Conservation (phyloP, 2,329 filamentous ascomycete species). For the Fusarium brachygibbosum region DNA sequence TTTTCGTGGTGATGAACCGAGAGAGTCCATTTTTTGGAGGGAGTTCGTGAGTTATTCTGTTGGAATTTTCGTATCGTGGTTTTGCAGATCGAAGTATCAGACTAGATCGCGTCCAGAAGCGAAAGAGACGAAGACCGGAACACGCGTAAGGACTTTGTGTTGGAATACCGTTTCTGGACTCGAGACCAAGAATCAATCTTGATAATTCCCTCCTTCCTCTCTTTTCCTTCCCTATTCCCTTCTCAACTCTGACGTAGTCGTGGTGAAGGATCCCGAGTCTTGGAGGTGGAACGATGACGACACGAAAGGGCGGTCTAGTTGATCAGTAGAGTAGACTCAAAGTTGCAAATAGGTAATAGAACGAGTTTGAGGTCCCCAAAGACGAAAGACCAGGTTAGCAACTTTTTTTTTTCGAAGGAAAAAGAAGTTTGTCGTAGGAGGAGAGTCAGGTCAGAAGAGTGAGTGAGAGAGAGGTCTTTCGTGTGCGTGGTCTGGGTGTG, state of each 20-base stretch:
- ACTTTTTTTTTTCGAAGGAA: neutral
- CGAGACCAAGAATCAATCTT: neutral
- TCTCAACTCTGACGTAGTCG: constrained; percentile 4
- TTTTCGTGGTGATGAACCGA: constrained; percentile 52
- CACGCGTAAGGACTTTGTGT: too few species aligned
- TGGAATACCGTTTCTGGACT: constrained; percentile 2
- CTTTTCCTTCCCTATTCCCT: neutral
- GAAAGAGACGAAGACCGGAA: constrained; percentile 6
- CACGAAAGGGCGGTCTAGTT: constrained; percentile 37
- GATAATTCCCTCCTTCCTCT: neutral
- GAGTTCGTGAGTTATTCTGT: too few species aligned
- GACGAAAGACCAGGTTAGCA: neutral
- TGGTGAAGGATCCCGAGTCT: constrained; percentile 16
- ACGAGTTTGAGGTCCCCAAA: neutral
- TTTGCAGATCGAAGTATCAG: constrained; percentile 7
- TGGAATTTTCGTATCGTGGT: neutral
- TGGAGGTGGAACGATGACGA: constrained; percentile 16
- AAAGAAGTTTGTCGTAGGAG: constrained; percentile 6
- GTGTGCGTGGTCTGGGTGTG: constrained; percentile 37
- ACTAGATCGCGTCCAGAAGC: constrained; percentile 36
- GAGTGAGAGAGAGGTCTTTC: constrained; percentile 20
- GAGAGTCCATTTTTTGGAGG: constrained; percentile 54
- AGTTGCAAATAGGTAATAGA: neutral
- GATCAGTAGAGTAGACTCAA: constrained; percentile 13
- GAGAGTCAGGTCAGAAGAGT: constrained; percentile 13